phyloP scores from a whole-genome alignment of 164 flowering plant genomes.

The Sextonia rubra region DNA sequence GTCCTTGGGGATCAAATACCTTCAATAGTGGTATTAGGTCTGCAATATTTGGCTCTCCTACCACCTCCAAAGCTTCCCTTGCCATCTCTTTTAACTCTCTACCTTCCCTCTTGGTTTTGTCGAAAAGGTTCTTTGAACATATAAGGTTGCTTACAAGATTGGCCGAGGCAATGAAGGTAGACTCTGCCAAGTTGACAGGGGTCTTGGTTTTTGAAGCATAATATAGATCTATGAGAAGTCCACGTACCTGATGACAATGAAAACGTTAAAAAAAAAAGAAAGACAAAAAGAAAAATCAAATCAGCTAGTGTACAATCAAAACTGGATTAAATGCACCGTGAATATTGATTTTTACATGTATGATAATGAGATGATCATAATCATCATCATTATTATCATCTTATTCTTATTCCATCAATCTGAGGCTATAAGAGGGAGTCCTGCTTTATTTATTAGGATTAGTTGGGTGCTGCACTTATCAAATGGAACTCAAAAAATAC shows the following conservation, averaged over 20 bases:
- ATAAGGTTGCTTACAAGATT: slow-evolving; percentile 29
- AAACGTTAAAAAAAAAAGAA: background rate
- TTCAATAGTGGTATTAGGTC: slow-evolving; percentile 28
- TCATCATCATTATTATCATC: no score
- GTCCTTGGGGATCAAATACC: slow-evolving; percentile 27
- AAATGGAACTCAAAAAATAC: no score
- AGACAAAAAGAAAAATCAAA: no score
- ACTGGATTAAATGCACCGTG: background rate
- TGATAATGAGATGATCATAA: no score
- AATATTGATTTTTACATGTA: no score
- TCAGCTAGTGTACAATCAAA: no score
- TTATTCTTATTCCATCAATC: no score
- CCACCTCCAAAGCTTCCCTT: slow-evolving; percentile 25
- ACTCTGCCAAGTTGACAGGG: slow-evolving; percentile 21
- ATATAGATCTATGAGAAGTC: slow-evolving; percentile 14
- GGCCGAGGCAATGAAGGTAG: slow-evolving; percentile 20
- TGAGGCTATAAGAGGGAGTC: no score
- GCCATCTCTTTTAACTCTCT: slow-evolving; percentile 30
- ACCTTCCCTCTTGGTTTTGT: slow-evolving; percentile 19
- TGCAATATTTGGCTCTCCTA: slow-evolving; percentile 28
- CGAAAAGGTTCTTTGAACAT: slow-evolving; percentile 29
- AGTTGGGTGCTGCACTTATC: no score
- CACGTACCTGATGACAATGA: slow-evolving; percentile 12
- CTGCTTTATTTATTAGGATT: no score
- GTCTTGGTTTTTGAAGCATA: slow-evolving; percentile 8